Base-by-base conservation (phyloP, 331 rosid species). In the Malus hybrid region DNA sequence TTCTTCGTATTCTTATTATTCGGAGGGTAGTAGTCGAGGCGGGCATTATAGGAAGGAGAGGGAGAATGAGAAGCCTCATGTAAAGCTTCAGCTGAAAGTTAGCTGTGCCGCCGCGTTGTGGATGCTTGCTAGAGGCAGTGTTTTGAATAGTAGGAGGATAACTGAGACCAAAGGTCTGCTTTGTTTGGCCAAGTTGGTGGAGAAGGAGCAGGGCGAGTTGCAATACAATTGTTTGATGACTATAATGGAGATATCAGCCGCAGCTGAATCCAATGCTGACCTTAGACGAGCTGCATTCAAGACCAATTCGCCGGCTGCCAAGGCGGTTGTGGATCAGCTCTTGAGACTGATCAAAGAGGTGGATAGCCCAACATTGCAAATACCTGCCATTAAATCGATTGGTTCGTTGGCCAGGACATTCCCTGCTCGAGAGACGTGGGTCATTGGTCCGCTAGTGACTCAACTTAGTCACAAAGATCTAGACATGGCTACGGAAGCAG, bases 351-450 rank as follows among this genome's bases (percentile, higher is more conserved):
- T 86, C 69, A 77, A 83, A 18, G 91, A 85, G 72, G 75, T 77
- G 62, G 87, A 85, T 76, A 83, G 64, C 61, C 91, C 90, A 0
- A 3, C 60, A 3, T 70, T 93, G 85, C 89, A 83, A 78, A 52
- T 91, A 75, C 88, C 93, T 1, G 94, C 96, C 0, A 80, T 91
- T 31, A 88, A 88, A 77, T 82, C 98, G 3, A 81, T 91, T 62
- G 98, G 98, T 50, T 88, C 97, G 2, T 81, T 93, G 79, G 98
- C 97, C 16, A 89, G 97, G 88, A 89, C 93, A 2, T 93, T 93
- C 82, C 90, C 97, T 32, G 96, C 92, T 0, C 82, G 93, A 55
- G 98, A 93, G 83, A 86, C 94, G 6, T 75, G 86, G 32, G 91
- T 88, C 27, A 83, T 93, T 39, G 77, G 81, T 31, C 96, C 90